Base-by-base conservation (phyloP, 1,139 yeast genomes). In the Suhomyces maxii region DNA sequence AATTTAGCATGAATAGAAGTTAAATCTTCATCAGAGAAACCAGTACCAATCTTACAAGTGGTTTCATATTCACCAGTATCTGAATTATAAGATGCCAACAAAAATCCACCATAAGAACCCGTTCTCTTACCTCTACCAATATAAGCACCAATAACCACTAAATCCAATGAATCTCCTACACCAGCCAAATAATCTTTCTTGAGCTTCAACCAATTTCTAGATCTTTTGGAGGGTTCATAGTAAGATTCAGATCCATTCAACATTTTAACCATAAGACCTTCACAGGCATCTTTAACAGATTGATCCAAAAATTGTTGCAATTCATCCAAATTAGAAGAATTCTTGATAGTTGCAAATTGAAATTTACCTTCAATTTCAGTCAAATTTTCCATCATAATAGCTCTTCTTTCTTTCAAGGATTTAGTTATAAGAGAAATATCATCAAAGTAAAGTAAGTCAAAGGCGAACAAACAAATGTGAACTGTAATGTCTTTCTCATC, bases 31-130 rank as follows among this genome's bases (percentile, higher is more conserved):
- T 93, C 99, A 35, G 91, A 82, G 63, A 93, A 93, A 0, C 99
- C 99, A 0, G 99, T 95, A 38, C 99, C 99, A 46, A 95, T 91
- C 64, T 95, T 93, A 69, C 99, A 93, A 38, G 96, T 86, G 0
- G 97, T 88, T 63, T 93, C 99, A 60, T 82, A 89, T 57, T 90
- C 97, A 23, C 95, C 98, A 0, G 89, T 80, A 51, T 91, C 97
- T 44, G 83, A 82, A 60, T 93, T 91, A 63, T 89, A 91, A 36
- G 95, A 84, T 0, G 97, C 99, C 46, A 95, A 73, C 35, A 93
- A 68, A 60, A 89, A 93, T 3, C 98, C 99, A 44, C 99, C 99
- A 64, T 91, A 93, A 47, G 86, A 78, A 25, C 96, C 97, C 0
- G 98, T 90, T 59, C 99, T 79, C 65, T 93, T 95, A 40, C 99